phyloP scores from a whole-genome alignment of 805 yeast genomes.

The Saccharomycopsis sp. region DNA sequence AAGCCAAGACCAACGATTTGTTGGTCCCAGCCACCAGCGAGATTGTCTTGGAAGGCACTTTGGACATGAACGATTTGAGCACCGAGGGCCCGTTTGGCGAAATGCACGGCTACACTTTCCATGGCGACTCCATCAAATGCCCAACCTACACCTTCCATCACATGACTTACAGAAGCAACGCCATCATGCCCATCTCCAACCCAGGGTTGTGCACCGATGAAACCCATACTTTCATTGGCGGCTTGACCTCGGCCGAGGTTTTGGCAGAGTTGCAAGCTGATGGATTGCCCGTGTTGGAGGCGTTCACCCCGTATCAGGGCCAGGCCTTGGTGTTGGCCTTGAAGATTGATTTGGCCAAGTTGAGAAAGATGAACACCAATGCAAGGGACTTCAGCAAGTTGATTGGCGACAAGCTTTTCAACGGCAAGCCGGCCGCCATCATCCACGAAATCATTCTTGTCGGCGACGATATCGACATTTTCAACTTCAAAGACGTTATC shows the following conservation, averaged over 20 bases:
- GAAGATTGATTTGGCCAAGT: background rate
- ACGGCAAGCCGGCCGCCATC: background rate
- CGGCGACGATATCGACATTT: conserved; percentile 1
- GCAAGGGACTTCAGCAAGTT: background rate
- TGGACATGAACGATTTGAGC: no score
- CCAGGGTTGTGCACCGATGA: conserved; percentile 5
- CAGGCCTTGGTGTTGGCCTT: conserved; percentile 1
- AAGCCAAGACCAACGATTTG: background rate
- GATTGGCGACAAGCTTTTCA: background rate
- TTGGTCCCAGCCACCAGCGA: background rate
- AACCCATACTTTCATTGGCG: conserved; percentile 2
- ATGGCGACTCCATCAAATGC: background rate
- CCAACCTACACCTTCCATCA: background rate
- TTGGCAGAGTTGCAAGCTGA: conserved; percentile 1
- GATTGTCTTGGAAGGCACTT: conserved; percentile 1
- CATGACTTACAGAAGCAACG: conserved; percentile 1
- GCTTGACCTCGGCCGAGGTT: background rate
- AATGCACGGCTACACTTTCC: conserved; percentile 3
- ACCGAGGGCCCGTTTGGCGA: conserved; percentile 1
- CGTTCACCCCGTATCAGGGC: conserved; percentile 1
- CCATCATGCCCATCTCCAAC: conserved; percentile 1
- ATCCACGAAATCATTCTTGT: background rate
- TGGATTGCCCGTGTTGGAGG: no score
- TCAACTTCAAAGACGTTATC: background rate
- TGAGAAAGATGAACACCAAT: background rate